A percentile compares a stretch with the other conserved stretches of the same genome.
Evolutionary conservation across 257 asterid species (phyloP).

Genomic region (Jacaranda copaia): DNA sequence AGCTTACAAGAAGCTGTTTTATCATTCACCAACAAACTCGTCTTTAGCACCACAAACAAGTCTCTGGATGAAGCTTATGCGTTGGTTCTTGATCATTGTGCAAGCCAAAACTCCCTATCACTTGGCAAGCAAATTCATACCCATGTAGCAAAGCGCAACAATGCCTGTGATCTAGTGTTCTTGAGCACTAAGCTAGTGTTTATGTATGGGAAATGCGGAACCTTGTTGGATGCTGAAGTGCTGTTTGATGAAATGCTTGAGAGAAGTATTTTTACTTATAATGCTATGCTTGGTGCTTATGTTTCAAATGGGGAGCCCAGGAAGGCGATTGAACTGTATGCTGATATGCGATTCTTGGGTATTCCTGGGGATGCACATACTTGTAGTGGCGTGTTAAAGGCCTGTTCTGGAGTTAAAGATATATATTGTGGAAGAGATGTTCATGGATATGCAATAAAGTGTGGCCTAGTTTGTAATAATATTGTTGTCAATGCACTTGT

Average conservation of each 20-base stretch:
- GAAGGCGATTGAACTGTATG: constrained; percentile 61
- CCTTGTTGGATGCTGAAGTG: constrained; percentile 52
- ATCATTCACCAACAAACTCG: constrained; percentile 39
- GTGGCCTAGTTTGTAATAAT: constrained; percentile 53
- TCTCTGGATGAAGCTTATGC: constrained; percentile 64
- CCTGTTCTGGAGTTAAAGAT: constrained; percentile 54
- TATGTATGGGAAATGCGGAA: constrained; percentile 76
- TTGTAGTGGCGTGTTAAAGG: constrained; percentile 65
- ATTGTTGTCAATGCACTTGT: constrained; percentile 68
- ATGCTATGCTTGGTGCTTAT: constrained; percentile 85
- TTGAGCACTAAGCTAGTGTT: constrained; percentile 69
- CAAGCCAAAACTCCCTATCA: constrained; percentile 43
- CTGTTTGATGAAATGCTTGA: constrained; percentile 78
- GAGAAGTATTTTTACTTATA: constrained; percentile 70
- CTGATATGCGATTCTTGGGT: constrained; percentile 56
- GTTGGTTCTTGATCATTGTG: constrained; percentile 61
- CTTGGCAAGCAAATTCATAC: constrained; percentile 75
- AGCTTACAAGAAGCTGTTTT: constrained; percentile 46
- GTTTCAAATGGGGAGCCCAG: constrained; percentile 49
- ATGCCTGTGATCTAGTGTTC: constrained; percentile 52
- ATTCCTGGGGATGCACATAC: constrained; percentile 63
- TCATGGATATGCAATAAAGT: constrained; percentile 65
- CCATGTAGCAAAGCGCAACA: constrained; percentile 51
- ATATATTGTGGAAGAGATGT: constrained; percentile 59
- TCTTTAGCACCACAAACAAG: constrained; percentile 29